Evolutionary conservation across 306 rosid species (phyloP).

Genomic region (Begonia peltatifolia): DNA sequence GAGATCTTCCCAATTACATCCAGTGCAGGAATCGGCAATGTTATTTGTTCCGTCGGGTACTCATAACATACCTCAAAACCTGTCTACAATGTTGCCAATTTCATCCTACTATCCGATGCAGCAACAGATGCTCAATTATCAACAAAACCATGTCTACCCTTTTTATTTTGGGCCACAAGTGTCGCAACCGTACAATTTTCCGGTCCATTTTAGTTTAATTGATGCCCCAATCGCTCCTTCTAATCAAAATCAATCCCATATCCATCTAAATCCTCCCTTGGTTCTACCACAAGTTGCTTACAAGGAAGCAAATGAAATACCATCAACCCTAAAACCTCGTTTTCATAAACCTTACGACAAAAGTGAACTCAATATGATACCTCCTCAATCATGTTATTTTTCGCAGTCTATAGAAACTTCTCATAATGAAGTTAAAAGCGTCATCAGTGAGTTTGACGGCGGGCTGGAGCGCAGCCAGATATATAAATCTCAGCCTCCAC

Average conservation of each 20-base stretch:
- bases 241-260: conserved; percentile 8
- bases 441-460: conserved; percentile 15
- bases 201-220: conserved; percentile 11
- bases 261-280: conserved; percentile 13
- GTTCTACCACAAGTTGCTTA: conserved; percentile 17
- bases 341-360: conserved; percentile 8
- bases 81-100: conserved; percentile 10
- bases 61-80: conserved; percentile 14
- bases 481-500: conserved; percentile 66
- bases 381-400: conserved; percentile 11
- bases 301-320: conserved; percentile 7
- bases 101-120: conserved; percentile 20
- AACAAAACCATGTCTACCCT: conserved; percentile 22
- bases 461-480: conserved; percentile 24
- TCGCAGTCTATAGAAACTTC: conserved; percentile 9
- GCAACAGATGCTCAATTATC: conserved; percentile 18
- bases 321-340: conserved; percentile 8
- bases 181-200: conserved; percentile 13
- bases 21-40: conserved; percentile 18
- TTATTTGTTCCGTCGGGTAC: conserved; percentile 26
- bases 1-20: conserved; percentile 19
- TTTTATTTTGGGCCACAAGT: conserved; percentile 25
- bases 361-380: conserved; percentile 14
- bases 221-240: conserved; percentile 11
- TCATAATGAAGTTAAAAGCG: conserved; percentile 16